Conservation (phyloP, 116 monocot species). For the Dioscorea cayenensis region DNA sequence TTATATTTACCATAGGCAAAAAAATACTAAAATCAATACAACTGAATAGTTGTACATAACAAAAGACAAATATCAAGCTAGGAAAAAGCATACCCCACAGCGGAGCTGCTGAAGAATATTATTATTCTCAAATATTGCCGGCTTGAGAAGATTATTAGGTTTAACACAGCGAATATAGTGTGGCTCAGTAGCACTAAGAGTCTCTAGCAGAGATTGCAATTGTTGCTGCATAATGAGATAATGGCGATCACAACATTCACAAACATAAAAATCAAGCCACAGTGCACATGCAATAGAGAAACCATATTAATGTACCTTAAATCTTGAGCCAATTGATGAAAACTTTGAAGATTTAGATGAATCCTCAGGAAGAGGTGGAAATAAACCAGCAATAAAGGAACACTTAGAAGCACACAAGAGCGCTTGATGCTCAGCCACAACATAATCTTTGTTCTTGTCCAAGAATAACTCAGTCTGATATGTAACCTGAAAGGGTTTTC, state of each 20-base stretch:
- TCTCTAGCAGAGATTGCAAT: slow-evolving; percentile 82
- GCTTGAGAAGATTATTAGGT: slow-evolving; percentile 90
- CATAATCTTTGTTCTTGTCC: slow-evolving; percentile 93
- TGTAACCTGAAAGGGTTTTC: slow-evolving; percentile 46
- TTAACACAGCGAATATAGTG: slow-evolving; percentile 97
- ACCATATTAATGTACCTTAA: slow-evolving; percentile 47
- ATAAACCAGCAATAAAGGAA: slow-evolving; percentile 65
- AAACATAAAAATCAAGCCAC: background rate
- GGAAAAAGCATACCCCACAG: slow-evolving; percentile 60
- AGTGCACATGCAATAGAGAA: background rate
- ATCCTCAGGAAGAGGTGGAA: slow-evolving; percentile 58
- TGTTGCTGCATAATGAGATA: slow-evolving; percentile 57
- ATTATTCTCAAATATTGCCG: slow-evolving; percentile 78
- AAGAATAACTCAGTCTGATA: slow-evolving; percentile 88
- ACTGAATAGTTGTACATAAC: no score
- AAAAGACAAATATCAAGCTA: background rate
- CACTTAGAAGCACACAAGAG: slow-evolving; percentile 60
- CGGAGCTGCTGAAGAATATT: slow-evolving; percentile 87
- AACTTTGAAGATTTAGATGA: slow-evolving; percentile 85
- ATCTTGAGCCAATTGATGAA: slow-evolving; percentile 78
- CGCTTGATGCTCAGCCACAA: slow-evolving; percentile 82
- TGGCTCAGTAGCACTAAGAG: slow-evolving; percentile 77
- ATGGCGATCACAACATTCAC: background rate
- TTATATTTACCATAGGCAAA: background rate
- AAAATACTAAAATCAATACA: no score